Evolutionary conservation across 164 flowering plant genomes (phyloP).

Genomic region (Annona cherimola): DNA sequence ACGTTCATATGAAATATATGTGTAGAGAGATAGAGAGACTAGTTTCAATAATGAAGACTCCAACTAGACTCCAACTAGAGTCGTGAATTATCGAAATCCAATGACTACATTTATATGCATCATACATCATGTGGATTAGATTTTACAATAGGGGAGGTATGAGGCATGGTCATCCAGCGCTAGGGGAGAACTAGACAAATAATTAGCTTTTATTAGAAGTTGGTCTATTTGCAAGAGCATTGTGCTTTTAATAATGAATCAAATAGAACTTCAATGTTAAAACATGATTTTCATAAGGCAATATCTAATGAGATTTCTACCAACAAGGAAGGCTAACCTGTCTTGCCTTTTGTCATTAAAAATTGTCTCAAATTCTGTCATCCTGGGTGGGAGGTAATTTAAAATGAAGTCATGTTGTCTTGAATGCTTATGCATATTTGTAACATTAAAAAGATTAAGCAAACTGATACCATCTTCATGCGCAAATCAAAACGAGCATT

Average conservation of each 20-base stretch:
- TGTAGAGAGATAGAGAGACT: no score
- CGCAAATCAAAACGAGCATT: conserved; percentile 18
- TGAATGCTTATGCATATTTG: conserved; percentile 62
- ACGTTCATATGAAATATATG: no score
- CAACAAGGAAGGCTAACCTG: no score
- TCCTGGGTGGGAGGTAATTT: conserved; percentile 78
- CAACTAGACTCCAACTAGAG: not conserved
- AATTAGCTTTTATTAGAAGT: not conserved
- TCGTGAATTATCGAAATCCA: not conserved
- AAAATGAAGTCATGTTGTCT: conserved; percentile 43
- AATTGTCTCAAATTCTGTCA: conserved; percentile 39
- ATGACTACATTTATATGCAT: not conserved
- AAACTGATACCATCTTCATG: conserved; percentile 88
- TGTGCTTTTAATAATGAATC: not conserved
- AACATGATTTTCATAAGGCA: not conserved
- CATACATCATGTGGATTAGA: not conserved
- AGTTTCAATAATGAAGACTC: no score
- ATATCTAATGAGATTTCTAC: no score
- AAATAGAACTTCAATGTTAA: not conserved
- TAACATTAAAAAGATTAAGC: conserved; percentile 69
- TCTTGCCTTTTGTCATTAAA: conserved; percentile 25
- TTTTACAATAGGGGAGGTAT: not conserved
- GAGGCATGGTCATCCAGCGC: not conserved
- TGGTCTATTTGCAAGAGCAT: not conserved
- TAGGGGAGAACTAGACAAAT: not conserved